phyloP scores from a whole-genome alignment of 2,329 filamentous ascomycete genomes.

The Stachybotrys elegans region DNA sequence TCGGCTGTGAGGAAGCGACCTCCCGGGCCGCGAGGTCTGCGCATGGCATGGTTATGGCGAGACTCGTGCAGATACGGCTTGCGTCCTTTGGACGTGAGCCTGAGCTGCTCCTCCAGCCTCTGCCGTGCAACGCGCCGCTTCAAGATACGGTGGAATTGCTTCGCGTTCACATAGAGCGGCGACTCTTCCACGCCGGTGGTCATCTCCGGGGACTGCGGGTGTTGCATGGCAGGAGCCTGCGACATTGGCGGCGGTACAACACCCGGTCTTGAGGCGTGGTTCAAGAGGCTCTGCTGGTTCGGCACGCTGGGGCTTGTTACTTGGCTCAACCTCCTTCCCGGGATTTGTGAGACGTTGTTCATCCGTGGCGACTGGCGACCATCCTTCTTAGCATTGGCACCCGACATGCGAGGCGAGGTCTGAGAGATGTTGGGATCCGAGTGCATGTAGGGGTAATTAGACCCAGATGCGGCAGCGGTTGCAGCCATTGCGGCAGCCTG shows the following conservation, averaged over 20 bases:
- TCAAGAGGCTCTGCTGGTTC: constrained; percentile 72
- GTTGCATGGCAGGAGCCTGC: constrained; percentile 60
- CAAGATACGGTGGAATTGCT: constrained; percentile 95
- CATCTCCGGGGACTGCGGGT: constrained; percentile 75
- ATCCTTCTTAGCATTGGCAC: constrained; percentile 65
- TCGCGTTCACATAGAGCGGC: constrained; percentile 95
- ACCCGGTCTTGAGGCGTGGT: constrained; percentile 51
- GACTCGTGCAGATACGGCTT: constrained; percentile 98
- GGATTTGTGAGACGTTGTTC: constrained; percentile 55
- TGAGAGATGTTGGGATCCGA: constrained; percentile 64
- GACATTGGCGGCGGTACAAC: constrained; percentile 56
- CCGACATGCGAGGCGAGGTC: constrained; percentile 74
- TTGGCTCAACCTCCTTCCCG: constrained; percentile 67
- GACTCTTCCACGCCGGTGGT: constrained; percentile 77
- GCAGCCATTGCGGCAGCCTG: constrained; percentile 90
- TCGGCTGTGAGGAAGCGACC: constrained; percentile 95
- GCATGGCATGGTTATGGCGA: constrained; percentile 96
- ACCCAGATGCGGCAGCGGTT: constrained; percentile 85
- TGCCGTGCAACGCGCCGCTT: constrained; percentile 92
- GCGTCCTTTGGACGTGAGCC: constrained; percentile 88
- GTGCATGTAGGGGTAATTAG: constrained; percentile 67
- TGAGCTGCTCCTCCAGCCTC: constrained; percentile 85
- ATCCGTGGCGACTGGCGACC: constrained; percentile 75
- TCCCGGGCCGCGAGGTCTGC: constrained; percentile 85
- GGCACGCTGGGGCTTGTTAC: constrained; percentile 70